Conservation (phyloP, 2,329 filamentous ascomycete species). For the Colletotrichum abscissum region DNA sequence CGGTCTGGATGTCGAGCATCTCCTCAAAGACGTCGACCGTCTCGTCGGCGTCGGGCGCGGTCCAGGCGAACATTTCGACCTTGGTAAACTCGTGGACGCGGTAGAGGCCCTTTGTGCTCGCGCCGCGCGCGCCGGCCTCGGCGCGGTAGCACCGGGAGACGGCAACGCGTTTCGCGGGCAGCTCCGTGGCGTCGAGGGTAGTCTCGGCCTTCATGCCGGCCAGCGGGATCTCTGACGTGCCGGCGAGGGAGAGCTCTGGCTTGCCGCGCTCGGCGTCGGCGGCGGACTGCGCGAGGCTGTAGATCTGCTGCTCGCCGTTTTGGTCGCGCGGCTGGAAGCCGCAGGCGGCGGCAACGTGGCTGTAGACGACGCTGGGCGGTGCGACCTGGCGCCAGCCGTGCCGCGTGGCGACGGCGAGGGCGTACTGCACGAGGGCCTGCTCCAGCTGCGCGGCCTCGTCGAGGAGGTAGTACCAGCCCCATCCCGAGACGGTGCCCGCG, state of each 20-base stretch:
- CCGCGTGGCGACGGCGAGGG: conserved; percentile 77
- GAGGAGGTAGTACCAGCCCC: conserved; percentile 98
- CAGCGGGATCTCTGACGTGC: conserved; percentile 94
- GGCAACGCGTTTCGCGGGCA: conserved; percentile 85
- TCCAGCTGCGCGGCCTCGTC: conserved; percentile 94
- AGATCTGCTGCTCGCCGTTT: conserved; percentile 92
- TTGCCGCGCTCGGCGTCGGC: conserved; percentile 71
- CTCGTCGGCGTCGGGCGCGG: conserved; percentile 63
- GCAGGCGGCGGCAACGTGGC: conserved; percentile 88
- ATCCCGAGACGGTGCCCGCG: conserved; percentile 85
- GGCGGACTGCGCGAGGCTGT: conserved; percentile 76
- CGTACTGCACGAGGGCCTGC: conserved; percentile 90
- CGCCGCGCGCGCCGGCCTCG: conserved; percentile 90
- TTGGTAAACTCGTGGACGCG: conserved; percentile 99
- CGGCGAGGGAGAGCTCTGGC: conserved; percentile 81
- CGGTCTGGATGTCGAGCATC: conserved; percentile 86
- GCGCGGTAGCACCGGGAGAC: conserved; percentile 95
- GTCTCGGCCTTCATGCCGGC: conserved; percentile 88
- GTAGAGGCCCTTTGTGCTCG: conserved; percentile 93
- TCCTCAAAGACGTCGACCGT: conserved; percentile 79
- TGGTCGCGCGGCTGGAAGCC: conserved; percentile 95
- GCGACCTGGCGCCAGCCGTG: conserved; percentile 84
- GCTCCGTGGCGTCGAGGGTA: conserved; percentile 70
- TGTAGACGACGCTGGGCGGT: conserved; percentile 91
- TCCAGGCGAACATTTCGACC: conserved; percentile 97